Evolutionary conservation across 2,329 filamentous ascomycete species (phyloP), one percentile per base, ranked within the genome.

Genomic region (Parastagonospora nodorum): DNA sequence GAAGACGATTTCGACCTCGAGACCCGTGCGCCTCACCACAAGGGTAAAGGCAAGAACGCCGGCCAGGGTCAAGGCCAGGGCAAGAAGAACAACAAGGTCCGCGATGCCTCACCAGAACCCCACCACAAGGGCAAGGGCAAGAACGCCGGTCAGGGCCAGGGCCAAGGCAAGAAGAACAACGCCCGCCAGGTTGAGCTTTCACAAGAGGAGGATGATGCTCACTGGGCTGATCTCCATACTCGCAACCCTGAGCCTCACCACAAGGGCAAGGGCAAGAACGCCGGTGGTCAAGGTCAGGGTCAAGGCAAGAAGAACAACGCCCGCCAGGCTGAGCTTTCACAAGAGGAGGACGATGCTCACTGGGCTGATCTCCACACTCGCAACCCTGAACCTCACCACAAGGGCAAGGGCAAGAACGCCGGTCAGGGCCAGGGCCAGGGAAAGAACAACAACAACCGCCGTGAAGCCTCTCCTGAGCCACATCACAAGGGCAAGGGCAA

Each of bases 1-100:
- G 14, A 50, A 10, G 45, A 50, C 4, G 36, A 55, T 2, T 39
- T 24, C 36, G 43, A 33, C 42, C 42, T 30, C 15, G 43, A 39
- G 11, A 39, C 37, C 11, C 37, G 37, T 28, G 37, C 37, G 10
- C 46, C 35, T 11, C 31, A 30, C 15, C n/a, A 45, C 14, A 43
- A 43, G 19, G 19, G 19, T 24, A 24, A 24, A 24, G 19, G 19
- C 19, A 24, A 24, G 19, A 24, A 24, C 19, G 19, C 19, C 19
- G 19, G 19, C 5, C 19, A 24, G 19, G 19, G 19, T 5, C 19
- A 24, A 24, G 19, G 19, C 19, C 19, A 58, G 42, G 16, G 8
- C 3, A 37, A 36, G 16, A 41, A 41, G 38, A 41, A 38, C 39
- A 39, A 24, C 19, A 24, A 36, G 8, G 10, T 15, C 27, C 45